Evolutionary conservation across 2,329 filamentous ascomycete genomes (phyloP).

Genomic region (Chaetomium strumarium): DNA sequence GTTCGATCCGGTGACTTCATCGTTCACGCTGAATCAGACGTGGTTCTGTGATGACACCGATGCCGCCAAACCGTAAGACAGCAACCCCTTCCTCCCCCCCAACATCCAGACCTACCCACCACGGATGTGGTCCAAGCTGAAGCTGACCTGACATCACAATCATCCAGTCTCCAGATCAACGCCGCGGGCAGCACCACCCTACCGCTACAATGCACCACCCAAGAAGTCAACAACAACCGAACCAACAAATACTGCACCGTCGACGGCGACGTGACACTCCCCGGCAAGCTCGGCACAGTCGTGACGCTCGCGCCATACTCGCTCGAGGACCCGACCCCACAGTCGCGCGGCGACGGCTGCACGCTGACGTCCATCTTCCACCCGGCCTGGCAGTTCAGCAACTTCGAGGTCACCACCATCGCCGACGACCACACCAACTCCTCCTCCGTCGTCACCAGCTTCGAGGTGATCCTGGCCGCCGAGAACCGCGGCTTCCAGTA

Average conservation of each 20-base stretch:
- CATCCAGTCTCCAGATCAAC: slow-evolving; percentile 18
- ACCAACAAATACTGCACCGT: slow-evolving; percentile 14
- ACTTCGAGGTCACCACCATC: slow-evolving; percentile 17
- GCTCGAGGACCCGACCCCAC: slow-evolving; percentile 21
- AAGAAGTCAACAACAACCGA: background rate
- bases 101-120: too few species aligned
- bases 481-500: slow-evolving; percentile 18
- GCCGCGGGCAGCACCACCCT: slow-evolving; percentile 17
- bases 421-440: background rate
- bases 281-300: slow-evolving; percentile 4
- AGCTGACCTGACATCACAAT: background rate
- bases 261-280: slow-evolving; percentile 1
- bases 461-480: slow-evolving; percentile 20
- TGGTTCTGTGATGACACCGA: slow-evolving; percentile 26
- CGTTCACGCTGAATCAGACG: slow-evolving; percentile 23
- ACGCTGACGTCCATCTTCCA: slow-evolving; percentile 23
- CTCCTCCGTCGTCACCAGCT: slow-evolving; percentile 13
- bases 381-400: slow-evolving; percentile 21
- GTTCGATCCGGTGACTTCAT: slow-evolving; percentile 18
- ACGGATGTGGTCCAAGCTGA: too few species aligned
- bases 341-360: slow-evolving; percentile 19
- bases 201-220: slow-evolving; percentile 19
- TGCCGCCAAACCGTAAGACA: slow-evolving; percentile 21
- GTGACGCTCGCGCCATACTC: slow-evolving; percentile 21
- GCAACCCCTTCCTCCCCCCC: background rate